These are phyloP conservation scores for Physocladia obscura DNA, from an alignment of 192 early-diverging fungal genomes.

Conservation along the genomic window DNA sequence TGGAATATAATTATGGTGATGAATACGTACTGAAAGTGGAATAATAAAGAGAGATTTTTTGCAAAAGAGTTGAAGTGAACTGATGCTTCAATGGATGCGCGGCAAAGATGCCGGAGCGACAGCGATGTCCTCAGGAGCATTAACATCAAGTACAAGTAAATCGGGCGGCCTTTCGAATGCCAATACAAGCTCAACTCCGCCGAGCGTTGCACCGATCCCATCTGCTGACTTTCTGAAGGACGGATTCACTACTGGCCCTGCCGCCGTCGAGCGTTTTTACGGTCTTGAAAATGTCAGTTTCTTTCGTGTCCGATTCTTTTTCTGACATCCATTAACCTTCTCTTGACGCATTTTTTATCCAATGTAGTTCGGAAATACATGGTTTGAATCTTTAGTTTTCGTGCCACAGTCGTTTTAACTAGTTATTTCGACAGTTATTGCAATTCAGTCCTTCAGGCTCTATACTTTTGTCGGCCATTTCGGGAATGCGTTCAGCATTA, in stretches of 20 bases:
- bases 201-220: not conserved
- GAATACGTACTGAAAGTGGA: too few species aligned
- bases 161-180: too few species aligned
- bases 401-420: not conserved
- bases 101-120: not conserved
- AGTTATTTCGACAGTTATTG: constrained; percentile 65
- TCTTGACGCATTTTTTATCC: not conserved
- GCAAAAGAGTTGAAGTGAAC: too few species aligned
- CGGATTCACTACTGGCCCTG: constrained; percentile 47
- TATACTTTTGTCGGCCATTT: constrained; percentile 94
- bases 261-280: constrained; percentile 79
- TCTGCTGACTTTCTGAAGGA: constrained; percentile 18
- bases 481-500: constrained; percentile 86
- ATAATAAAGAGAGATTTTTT: too few species aligned
- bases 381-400: constrained; percentile 41
- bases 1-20: too few species aligned
- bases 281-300: constrained; percentile 78
- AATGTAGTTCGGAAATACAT: constrained; percentile 81
- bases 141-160: too few species aligned
- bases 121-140: too few species aligned
- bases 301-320: not conserved
- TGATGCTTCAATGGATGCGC: not conserved
- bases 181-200: not conserved
- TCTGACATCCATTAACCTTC: constrained; percentile 2
- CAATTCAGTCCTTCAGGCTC: constrained; percentile 92